phyloP scores from a whole-genome alignment of 1,284 basidiomycete species.

The Moesziomyces sp. region DNA sequence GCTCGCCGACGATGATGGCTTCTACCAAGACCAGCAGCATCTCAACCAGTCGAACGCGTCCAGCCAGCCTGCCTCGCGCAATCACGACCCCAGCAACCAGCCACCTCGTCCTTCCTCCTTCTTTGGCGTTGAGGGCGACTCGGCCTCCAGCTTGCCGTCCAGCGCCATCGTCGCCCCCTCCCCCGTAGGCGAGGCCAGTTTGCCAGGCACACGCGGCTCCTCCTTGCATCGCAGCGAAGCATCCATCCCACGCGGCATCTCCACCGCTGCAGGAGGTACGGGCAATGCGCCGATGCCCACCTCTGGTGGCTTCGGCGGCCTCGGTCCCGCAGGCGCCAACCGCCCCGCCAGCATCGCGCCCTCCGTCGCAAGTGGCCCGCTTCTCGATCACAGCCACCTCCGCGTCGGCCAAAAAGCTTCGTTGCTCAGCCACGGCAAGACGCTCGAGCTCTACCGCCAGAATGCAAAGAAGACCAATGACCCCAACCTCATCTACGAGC shows the following conservation, averaged over 20 bases:
- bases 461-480: constrained; percentile 99
- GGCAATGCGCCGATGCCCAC: constrained; percentile 53
- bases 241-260: constrained; percentile 35
- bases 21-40: constrained; percentile 38
- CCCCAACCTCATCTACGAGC: constrained; percentile 96
- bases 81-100: constrained; percentile 9
- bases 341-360: constrained; percentile 61
- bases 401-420: constrained; percentile 91
- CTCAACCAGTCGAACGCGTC: constrained; percentile 23
- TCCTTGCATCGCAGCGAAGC: constrained; percentile 31
- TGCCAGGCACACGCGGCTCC: constrained; percentile 13
- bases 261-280: constrained; percentile 55
- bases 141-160: constrained; percentile 18
- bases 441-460: constrained; percentile 92
- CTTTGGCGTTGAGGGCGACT: constrained; percentile 37
- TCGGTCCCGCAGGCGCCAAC: constrained; percentile 45
- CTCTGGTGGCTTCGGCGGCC: constrained; percentile 37
- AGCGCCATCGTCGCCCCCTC: constrained; percentile 5
- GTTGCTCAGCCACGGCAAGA: constrained; percentile 91
- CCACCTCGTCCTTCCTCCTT: constrained; percentile 49
- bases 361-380: constrained; percentile 48
- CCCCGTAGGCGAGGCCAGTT: constrained; percentile 14
- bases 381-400: constrained; percentile 92
- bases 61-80: constrained; percentile 23
- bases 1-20: constrained; percentile 37